Evolutionary conservation across 176 grass and related monocot genomes (phyloP), one percentile per base, ranked within the genome.

Genomic region (Carex pumila): DNA sequence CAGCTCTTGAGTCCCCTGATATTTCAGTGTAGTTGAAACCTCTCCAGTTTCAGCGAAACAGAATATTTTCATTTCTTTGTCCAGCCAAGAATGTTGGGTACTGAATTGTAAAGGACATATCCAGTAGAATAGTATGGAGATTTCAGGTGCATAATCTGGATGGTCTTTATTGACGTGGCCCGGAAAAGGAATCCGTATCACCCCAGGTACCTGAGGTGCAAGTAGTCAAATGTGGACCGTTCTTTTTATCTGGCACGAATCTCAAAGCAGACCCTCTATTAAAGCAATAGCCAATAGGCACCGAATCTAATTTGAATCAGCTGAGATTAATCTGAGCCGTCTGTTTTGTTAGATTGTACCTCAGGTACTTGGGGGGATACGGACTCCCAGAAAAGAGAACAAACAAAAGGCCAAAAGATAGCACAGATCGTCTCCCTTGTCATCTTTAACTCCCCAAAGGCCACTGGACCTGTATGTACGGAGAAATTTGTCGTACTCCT

Each of bases 401-500:
- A 75, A 54, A 70, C 66, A 70, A 70, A 70, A 17, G 15, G 66
- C 5, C 41, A 50, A 59, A 54, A 75, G 71, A 75, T 52, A 3
- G 47, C 21, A 13, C 47, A 74, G 19, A 74, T 74, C 71, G 15
- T 74, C 43, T 47, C n/a, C 69, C n/a, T 29, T 52, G 70, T 73
- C 43, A 11, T 73, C 41, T 70, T 12, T 41, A 41, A 12, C 39
- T 17, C 65, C 7, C 41, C 39, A 72, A 25, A 36, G 60, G 57
- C 53, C 50, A 79, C 3, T 25, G 62, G 29, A 32, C 84, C 11
- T 39, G 34, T 11, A 32, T 49, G 50, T 71, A 71, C 76, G 29
- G n/a, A 80, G 59, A 32, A 74, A 79, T 41, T 80, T 86, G 84
- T 67, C 73, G 56, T 63, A 79, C 73, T 45, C 71, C 47, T 79